A percentile compares a stretch with the other conserved stretches of the same genome.
phyloP scores from a whole-genome alignment of 371 early-diverging fungal genomes.

The Rhizopus sp. region DNA sequence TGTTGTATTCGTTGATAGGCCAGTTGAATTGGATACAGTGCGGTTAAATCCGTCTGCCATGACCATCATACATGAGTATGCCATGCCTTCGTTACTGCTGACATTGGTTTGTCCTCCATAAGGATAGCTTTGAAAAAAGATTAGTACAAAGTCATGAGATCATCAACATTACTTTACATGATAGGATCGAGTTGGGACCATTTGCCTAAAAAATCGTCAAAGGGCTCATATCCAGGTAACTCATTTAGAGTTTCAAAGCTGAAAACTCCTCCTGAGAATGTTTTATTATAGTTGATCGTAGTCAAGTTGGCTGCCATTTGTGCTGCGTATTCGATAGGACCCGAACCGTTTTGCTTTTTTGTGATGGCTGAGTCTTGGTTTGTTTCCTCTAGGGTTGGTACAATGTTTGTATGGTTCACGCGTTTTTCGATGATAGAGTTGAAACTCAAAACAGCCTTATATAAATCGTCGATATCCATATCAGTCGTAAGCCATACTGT shows the following conservation, averaged over 20 bases:
- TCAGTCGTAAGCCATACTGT: conserved; percentile 46
- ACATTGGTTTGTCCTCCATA: conserved; percentile 37
- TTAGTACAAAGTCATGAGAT: not conserved
- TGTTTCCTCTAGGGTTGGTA: conserved; percentile 9
- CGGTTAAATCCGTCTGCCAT: conserved; percentile 53
- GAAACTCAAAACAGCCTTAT: conserved; percentile 23
- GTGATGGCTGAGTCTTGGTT: not conserved
- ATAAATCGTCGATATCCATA: conserved; percentile 16
- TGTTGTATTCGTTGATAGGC: conserved; percentile 17
- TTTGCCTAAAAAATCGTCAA: conserved; percentile 44
- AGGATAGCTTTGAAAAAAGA: conserved; percentile 24
- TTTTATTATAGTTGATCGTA: conserved; percentile 34
- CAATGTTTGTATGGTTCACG: conserved; percentile 14
- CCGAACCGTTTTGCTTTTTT: conserved; percentile 13
- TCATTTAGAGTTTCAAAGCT: conserved; percentile 32
- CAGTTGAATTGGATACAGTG: conserved; percentile 32
- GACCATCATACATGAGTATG: conserved; percentile 60
- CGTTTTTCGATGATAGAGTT: conserved; percentile 27
- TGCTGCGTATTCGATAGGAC: conserved; percentile 36
- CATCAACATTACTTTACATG: conserved; percentile 33
- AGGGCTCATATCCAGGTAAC: conserved; percentile 47
- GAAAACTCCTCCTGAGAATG: conserved; percentile 51
- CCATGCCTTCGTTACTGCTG: conserved; percentile 44
- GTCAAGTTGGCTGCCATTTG: conserved; percentile 16
- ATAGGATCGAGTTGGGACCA: conserved; percentile 48